Conservation (phyloP, 1,284 basidiomycete genomes). For the Blastosporella zonata region DNA sequence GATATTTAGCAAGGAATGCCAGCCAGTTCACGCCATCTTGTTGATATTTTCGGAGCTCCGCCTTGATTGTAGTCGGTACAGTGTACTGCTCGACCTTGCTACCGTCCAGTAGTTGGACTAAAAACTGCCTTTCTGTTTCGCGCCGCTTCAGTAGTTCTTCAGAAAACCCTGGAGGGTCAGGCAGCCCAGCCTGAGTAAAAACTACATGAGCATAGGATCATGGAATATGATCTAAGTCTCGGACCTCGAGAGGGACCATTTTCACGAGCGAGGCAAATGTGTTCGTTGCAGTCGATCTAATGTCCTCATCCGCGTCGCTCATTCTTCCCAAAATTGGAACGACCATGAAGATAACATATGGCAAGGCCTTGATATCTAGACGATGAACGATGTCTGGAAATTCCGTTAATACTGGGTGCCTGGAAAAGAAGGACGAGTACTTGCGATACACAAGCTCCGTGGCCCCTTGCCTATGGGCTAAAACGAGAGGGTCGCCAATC, state of each 20-base stretch:
- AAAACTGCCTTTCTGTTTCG: slow-evolving; percentile 87
- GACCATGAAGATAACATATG: slow-evolving; percentile 96
- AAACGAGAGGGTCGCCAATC: slow-evolving; percentile 77
- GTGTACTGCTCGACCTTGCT: slow-evolving; percentile 91
- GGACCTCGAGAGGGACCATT: slow-evolving; percentile 95
- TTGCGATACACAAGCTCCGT: slow-evolving; percentile 89
- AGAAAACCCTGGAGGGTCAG: slow-evolving; percentile 92
- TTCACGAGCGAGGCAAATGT: slow-evolving; percentile 98
- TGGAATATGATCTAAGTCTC: slow-evolving; percentile 16
- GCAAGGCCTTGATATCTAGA: slow-evolving; percentile 92
- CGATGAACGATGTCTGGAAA: slow-evolving; percentile 82
- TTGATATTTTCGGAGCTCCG: slow-evolving; percentile 95
- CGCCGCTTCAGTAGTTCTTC: slow-evolving; percentile 86
- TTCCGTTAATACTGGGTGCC: slow-evolving; percentile 9
- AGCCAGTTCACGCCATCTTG: slow-evolving; percentile 99
- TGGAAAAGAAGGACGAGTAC: slow-evolving; percentile 32
- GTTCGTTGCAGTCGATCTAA: slow-evolving; percentile 90
- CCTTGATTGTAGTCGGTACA: slow-evolving; percentile 88
- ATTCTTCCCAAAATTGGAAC: slow-evolving; percentile 96
- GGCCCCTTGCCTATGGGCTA: slow-evolving; percentile 85
- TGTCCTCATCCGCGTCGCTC: slow-evolving; percentile 92
- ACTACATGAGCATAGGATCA: slow-evolving; percentile 3
- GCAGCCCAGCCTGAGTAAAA: slow-evolving; percentile 78
- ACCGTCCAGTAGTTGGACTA: slow-evolving; percentile 92
- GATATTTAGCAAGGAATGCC: slow-evolving; percentile 96